Evolutionary conservation across 1,284 basidiomycete species (phyloP).

Genomic region (Sparassis latifolia): DNA sequence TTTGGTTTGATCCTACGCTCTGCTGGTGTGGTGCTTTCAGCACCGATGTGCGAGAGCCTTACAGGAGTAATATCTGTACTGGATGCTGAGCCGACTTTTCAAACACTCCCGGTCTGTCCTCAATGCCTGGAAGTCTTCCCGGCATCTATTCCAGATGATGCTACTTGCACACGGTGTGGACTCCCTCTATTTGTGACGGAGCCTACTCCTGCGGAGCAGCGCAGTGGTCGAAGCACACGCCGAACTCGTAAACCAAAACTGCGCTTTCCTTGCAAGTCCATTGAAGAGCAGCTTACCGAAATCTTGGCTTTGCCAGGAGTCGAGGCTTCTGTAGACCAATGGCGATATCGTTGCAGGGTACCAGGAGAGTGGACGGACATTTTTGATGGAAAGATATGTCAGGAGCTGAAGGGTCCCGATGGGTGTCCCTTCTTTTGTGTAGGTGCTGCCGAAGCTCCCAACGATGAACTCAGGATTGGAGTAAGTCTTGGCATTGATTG

Average conservation of each 20-base stretch:
- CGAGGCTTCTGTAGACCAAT: slow-evolving; percentile 15
- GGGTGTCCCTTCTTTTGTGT: slow-evolving; percentile 15
- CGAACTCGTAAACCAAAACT: slow-evolving; percentile 6
- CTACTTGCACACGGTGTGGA: neutral
- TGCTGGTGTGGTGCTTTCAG: no score
- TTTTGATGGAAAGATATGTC: slow-evolving; percentile 18
- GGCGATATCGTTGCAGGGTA: slow-evolving; percentile 8
- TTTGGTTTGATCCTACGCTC: no score
- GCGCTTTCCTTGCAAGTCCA: slow-evolving; percentile 8
- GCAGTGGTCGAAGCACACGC: neutral
- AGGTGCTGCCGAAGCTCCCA: neutral
- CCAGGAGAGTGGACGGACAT: slow-evolving; percentile 13
- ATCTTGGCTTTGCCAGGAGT: slow-evolving; percentile 4
- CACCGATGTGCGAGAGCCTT: no score
- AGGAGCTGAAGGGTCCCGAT: slow-evolving; percentile 13
- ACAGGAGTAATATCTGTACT: no score
- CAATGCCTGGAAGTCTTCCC: neutral
- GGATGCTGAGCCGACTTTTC: no score
- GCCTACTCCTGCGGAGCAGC: neutral
- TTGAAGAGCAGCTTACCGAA: slow-evolving; percentile 10
- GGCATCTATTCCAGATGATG: neutral
- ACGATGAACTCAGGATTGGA: slow-evolving; percentile 11
- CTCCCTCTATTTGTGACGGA: neutral
- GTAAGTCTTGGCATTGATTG: neutral
- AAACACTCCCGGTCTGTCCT: neutral